A percentile compares a stretch with the other conserved stretches of the same genome.
Conservation (phyloP, 148 eudicot genomes). For the Agrostemma githago region DNA sequence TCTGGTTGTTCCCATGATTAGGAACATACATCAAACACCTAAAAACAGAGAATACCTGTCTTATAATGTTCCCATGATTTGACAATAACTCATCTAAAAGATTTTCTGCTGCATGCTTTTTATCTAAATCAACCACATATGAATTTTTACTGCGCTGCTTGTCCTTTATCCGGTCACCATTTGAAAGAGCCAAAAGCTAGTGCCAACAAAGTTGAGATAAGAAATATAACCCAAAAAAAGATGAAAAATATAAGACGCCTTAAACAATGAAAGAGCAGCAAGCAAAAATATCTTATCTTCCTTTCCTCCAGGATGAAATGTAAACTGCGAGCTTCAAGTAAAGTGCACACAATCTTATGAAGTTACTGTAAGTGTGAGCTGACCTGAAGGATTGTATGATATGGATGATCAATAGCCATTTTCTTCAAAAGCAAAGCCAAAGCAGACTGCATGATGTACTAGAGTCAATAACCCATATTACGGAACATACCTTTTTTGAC, state of each 20-base stretch:
- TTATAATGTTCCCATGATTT: constrained; percentile 67
- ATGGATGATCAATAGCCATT: constrained; percentile 95
- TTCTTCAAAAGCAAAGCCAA: constrained; percentile 88
- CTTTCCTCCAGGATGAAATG: neutral
- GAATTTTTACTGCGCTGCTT: constrained; percentile 98
- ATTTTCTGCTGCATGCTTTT: constrained; percentile 93
- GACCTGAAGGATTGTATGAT: constrained; percentile 96
- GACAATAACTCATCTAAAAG: constrained; percentile 65
- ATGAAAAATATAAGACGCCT: neutral
- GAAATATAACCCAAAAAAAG: neutral
- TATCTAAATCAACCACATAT: constrained; percentile 91
- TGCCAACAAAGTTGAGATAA: constrained; percentile 9
- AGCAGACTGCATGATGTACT: constrained; percentile 65
- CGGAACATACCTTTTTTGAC: neutral
- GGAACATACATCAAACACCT: neutral
- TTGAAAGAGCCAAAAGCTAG: constrained; percentile 90
- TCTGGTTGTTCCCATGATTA: neutral
- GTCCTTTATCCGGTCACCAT: constrained; percentile 95
- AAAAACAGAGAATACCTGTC: constrained; percentile 49
- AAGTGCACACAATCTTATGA: neutral
- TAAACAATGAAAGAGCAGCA: neutral
- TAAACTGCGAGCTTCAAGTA: neutral
- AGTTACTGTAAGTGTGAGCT: neutral
- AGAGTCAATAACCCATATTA: constrained; percentile 10
- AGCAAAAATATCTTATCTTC: neutral